Conservation (phyloP, 2,329 filamentous ascomycete genomes). For the Aspergillus persii region DNA sequence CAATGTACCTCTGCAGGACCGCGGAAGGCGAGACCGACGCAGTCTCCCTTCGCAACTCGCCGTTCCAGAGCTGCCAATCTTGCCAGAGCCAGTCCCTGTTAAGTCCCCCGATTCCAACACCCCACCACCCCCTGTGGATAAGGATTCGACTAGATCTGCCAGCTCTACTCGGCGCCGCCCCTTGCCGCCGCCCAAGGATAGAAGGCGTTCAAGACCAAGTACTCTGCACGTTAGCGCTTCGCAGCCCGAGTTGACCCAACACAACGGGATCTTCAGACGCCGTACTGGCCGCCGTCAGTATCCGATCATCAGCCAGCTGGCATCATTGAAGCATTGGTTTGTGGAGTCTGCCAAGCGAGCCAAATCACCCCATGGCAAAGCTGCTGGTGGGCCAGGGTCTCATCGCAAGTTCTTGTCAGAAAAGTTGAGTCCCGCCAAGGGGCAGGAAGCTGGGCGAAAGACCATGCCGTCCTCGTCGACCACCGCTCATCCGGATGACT, state of each 20-base stretch:
- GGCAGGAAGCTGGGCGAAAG: conserved; percentile 34
- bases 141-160: conserved; percentile 66
- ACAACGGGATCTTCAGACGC: conserved; percentile 55
- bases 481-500: conserved; percentile 23
- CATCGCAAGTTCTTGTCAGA: conserved; percentile 40
- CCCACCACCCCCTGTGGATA: conserved; percentile 71
- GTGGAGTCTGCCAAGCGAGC: conserved; percentile 65
- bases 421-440: conserved; percentile 40
- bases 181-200: conserved; percentile 83
- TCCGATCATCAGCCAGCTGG: conserved; percentile 65
- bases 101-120: conserved; percentile 37
- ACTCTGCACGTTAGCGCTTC: conserved; percentile 80
- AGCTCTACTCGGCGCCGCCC: conserved; percentile 77
- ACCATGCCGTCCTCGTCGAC: conserved; percentile 21
- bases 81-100: conserved; percentile 60
- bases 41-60: conserved; percentile 64
- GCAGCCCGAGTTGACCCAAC: conserved; percentile 60
- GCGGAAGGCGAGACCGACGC: conserved; percentile 75
- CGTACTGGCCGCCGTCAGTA: conserved; percentile 58
- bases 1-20: conserved; percentile 61
- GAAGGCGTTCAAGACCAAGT: conserved; percentile 73
- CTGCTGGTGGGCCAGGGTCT: conserved; percentile 24
- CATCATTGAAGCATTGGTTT: conserved; percentile 70
- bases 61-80: conserved; percentile 71
- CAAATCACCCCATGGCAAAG: conserved; percentile 52